Evolutionary conservation across 805 yeast species (phyloP).

Genomic region (Nakazawaea wyomingensis): DNA sequence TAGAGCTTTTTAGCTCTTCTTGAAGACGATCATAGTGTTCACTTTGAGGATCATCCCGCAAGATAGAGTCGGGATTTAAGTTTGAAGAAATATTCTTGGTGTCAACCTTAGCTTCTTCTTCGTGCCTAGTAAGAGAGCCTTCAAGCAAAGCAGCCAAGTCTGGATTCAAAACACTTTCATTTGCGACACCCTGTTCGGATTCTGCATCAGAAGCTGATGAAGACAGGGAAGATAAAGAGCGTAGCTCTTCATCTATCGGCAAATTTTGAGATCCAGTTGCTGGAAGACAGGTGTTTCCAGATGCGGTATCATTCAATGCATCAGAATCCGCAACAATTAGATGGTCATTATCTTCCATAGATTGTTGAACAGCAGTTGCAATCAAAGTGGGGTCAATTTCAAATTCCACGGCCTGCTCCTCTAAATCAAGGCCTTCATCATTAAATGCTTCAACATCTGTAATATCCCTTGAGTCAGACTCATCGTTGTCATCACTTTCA

Average conservation of each 20-base stretch:
- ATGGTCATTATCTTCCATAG: not conserved
- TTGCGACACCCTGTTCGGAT: not conserved
- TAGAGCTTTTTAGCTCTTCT: too few relatives aligned
- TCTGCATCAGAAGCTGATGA: slow-evolving; percentile 4
- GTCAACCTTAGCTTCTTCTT: slow-evolving; percentile 8
- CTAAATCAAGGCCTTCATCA: slow-evolving; percentile 5
- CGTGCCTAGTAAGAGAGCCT: slow-evolving; percentile 7
- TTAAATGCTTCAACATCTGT: slow-evolving; percentile 1
- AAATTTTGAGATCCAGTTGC: not conserved
- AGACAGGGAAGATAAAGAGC: not conserved
- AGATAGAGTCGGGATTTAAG: not conserved
- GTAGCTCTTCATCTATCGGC: not conserved
- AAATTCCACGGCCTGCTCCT: not conserved
- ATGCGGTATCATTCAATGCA: not conserved
- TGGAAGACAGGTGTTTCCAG: not conserved
- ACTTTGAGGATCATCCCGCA: slow-evolving; percentile 2
- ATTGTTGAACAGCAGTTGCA: slow-evolving; percentile 9
- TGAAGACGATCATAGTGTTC: too few relatives aligned
- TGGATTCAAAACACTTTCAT: slow-evolving; percentile 8
- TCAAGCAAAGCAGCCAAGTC: slow-evolving; percentile 4
- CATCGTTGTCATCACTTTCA: slow-evolving; percentile 2
- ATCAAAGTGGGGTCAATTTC: slow-evolving; percentile 11
- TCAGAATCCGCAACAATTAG: not conserved
- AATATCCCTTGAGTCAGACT: not conserved
- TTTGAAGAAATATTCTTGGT: not conserved